Evolutionary conservation across 805 yeast genomes (phyloP).

Genomic region (Metschnikowia aberdeeniae): DNA sequence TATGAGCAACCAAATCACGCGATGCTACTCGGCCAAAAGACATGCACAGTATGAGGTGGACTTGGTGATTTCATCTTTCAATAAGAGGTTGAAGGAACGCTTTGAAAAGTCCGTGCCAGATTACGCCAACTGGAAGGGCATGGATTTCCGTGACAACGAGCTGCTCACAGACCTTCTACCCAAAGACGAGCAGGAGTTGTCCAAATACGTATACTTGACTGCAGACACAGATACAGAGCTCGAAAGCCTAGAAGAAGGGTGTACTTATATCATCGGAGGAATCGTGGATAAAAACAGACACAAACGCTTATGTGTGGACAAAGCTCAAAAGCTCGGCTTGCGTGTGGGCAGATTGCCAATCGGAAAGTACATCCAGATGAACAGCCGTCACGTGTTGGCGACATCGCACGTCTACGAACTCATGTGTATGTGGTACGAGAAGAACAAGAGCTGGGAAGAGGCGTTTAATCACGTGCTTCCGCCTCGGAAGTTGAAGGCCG

Average conservation of each 20-base stretch:
- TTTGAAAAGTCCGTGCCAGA: constrained; percentile 61
- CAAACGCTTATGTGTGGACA: constrained; percentile 71
- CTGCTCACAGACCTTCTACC: constrained; percentile 29
- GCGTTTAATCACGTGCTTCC: constrained; percentile 91
- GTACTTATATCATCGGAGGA: constrained; percentile 88
- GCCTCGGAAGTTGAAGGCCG: constrained; percentile 50
- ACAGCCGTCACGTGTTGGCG: constrained; percentile 86
- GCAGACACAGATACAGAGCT: constrained; percentile 81
- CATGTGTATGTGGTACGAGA: constrained; percentile 73
- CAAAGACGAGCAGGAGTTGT: constrained; percentile 24
- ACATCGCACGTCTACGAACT: constrained; percentile 94
- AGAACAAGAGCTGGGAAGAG: constrained; percentile 67
- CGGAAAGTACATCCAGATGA: constrained; percentile 73
- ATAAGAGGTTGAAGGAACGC: constrained; percentile 59
- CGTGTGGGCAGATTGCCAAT: constrained; percentile 80
- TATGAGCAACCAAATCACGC: constrained; percentile 71
- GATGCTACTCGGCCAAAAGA: constrained; percentile 77
- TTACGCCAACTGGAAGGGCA: constrained; percentile 64
- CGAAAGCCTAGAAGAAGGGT: constrained; percentile 58
- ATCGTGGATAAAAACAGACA: constrained; percentile 94
- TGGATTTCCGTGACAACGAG: constrained; percentile 43
- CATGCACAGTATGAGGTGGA: constrained; percentile 54
- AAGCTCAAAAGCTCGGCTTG: constrained; percentile 72
- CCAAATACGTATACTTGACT: constrained; percentile 63
- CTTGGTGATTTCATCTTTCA: constrained; percentile 60